phyloP scores from a whole-genome alignment of 164 flowering plant species.

The Liriodendron chinense region DNA sequence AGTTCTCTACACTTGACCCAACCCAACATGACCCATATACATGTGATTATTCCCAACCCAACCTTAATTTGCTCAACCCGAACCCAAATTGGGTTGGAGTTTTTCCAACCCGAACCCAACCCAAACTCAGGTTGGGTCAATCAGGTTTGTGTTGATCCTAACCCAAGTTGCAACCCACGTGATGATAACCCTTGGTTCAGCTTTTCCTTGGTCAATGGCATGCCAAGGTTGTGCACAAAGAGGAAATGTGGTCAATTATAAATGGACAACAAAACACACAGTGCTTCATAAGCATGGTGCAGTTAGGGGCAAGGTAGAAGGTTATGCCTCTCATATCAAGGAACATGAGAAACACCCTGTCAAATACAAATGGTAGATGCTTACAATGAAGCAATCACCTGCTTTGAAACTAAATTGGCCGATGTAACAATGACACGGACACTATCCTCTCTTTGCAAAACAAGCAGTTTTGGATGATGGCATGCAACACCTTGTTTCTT shows the following conservation, averaged over 20 bases:
- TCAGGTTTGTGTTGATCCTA: too few relatives aligned
- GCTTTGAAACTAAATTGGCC: conserved; percentile 79
- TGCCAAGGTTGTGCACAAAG: neutral
- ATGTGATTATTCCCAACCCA: too few relatives aligned
- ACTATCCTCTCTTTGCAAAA: conserved; percentile 69
- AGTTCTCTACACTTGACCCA: too few relatives aligned
- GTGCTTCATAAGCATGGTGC: neutral
- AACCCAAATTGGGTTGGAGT: too few relatives aligned
- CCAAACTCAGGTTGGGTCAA: too few relatives aligned
- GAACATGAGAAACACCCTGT: neutral
- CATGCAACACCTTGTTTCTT: conserved; percentile 82
- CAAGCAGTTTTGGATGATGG: conserved; percentile 89
- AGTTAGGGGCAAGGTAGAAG: neutral
- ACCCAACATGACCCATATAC: too few relatives aligned
- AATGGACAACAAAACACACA: neutral
- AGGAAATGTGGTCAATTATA: neutral
- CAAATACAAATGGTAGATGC: neutral
- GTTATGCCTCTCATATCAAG: neutral
- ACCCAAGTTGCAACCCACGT: neutral
- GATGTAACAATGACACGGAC: conserved; percentile 78
- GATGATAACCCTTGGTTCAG: neutral
- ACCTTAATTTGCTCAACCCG: too few relatives aligned
- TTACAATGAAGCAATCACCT: conserved; percentile 41
- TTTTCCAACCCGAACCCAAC: too few relatives aligned
- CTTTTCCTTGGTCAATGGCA: neutral